Conservation (phyloP, 306 rosid species). For the Cicer arietinum region DNA sequence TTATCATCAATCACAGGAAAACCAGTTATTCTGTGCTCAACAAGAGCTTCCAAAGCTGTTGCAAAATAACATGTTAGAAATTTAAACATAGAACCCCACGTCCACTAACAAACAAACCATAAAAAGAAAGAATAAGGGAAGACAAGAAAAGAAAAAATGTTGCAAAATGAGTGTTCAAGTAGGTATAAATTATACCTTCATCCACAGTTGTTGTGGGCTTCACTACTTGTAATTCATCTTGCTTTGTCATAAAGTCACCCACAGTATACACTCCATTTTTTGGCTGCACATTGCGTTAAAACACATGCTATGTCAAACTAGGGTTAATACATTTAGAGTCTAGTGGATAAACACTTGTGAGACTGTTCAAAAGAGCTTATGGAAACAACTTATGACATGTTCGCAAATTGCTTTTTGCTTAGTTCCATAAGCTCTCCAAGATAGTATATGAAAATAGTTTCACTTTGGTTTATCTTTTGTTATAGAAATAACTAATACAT, state of each 20-base stretch:
- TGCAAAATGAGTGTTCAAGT: constrained; percentile 6
- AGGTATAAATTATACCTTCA: constrained; percentile 65
- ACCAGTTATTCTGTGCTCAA: constrained; percentile 92
- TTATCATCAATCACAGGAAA: constrained; percentile 91
- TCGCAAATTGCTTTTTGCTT: too few species aligned
- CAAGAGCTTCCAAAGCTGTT: constrained; percentile 88
- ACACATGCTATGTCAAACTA: constrained; percentile 32
- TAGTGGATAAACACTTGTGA: too few species aligned
- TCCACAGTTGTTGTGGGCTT: constrained; percentile 89
- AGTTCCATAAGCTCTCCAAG: too few species aligned
- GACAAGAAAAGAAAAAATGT: not conserved
- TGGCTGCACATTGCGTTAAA: constrained; percentile 53
- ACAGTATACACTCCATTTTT: constrained; percentile 72
- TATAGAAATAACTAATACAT: too few species aligned
- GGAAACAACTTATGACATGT: too few species aligned
- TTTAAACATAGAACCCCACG: not conserved
- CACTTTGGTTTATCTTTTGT: too few species aligned
- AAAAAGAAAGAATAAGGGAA: not conserved
- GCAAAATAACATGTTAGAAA: constrained; percentile 49
- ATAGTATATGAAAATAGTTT: too few species aligned
- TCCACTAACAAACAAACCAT: not conserved
- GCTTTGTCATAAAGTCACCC: constrained; percentile 92
- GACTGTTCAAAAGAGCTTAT: too few species aligned
- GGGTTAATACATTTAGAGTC: not conserved
- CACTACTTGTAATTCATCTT: constrained; percentile 76